Evolutionary conservation across 768 basidiomycete species (phyloP).

Genomic region (Collybia sordida): DNA sequence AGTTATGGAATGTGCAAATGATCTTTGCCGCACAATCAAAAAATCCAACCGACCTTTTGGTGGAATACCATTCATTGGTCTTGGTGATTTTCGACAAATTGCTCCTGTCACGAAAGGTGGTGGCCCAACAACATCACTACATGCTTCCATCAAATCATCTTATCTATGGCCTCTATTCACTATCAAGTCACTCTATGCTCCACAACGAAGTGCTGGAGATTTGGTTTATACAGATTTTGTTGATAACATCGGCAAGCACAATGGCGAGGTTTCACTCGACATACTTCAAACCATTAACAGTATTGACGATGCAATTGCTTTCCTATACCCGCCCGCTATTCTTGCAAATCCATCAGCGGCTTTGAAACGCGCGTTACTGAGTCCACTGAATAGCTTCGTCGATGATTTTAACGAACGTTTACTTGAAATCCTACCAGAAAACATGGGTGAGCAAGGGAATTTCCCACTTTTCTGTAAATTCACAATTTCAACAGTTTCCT

Average conservation of each 20-base stretch:
- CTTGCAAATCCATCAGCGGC: not conserved
- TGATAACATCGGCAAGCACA: not conserved
- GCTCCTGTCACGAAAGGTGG: not conserved
- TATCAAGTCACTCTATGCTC: no score
- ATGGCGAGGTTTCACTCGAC: no score
- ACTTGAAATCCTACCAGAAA: not conserved
- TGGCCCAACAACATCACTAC: not conserved
- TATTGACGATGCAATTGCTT: not conserved
- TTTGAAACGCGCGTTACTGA: not conserved
- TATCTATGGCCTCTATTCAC: not conserved
- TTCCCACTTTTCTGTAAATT: no score
- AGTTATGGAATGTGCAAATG: not conserved
- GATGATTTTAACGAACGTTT: not conserved
- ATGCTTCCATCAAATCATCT: not conserved
- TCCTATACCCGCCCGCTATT: not conserved
- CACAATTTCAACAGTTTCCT: not conserved
- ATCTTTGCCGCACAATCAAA: no score
- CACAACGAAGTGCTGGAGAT: not conserved
- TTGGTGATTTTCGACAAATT: not conserved
- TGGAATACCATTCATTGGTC: not conserved
- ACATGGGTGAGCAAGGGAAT: no score
- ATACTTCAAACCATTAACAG: no score
- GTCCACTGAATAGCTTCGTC: not conserved
- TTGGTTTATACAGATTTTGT: not conserved
- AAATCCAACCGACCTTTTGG: not conserved